Evolutionary conservation across 176 grass and related monocot species (phyloP), one percentile per base, ranked within the genome.

Genomic region (Thalia dealbata): DNA sequence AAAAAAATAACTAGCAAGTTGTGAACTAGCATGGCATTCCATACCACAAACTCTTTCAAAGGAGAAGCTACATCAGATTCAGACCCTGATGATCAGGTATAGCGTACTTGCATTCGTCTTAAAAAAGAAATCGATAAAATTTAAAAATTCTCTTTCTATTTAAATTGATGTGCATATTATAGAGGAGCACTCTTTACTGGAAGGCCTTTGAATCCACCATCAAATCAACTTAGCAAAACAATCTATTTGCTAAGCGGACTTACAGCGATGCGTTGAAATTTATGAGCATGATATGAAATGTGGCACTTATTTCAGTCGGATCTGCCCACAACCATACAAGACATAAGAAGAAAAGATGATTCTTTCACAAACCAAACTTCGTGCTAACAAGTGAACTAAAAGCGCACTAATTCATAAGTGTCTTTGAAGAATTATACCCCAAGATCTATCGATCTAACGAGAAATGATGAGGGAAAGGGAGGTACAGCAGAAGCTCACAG

Each of bases 401-500:
- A 76, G 35, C 58, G 50, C 24, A 26, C 11, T 43, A 55, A 43
- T 26, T 46, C 56, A 73, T 2, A 38, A 38, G 32, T 38, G 4
- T 8, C 50, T 23, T 61, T 32, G 67, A 12, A 0, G 60, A n/a
- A 32, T 52, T 70, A 14, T 14, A 1, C 59, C 19, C 10, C 38
- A 1, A 28, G 56, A 42, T 30, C 72, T 30, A 19, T 18, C 18
- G 50, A 52, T 32, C 30, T 14, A 35, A 14, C 42, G 0, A 60
- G 23, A 38, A 83, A 64, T 22, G 21, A 43, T 15, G 19, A 46
- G 64, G 14, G 8, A 5, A 25, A 46, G 15, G 22, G 13, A 69
- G 26, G 27, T 35, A 2, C 12, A 21, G 22, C 8, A 12, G 1
- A 42, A 10, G 41, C 82, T 72, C 38, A 97, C 89, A 7, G 93